Conservation (phyloP, 495 filamentous ascomycete species). For the Xylaria longipes region DNA sequence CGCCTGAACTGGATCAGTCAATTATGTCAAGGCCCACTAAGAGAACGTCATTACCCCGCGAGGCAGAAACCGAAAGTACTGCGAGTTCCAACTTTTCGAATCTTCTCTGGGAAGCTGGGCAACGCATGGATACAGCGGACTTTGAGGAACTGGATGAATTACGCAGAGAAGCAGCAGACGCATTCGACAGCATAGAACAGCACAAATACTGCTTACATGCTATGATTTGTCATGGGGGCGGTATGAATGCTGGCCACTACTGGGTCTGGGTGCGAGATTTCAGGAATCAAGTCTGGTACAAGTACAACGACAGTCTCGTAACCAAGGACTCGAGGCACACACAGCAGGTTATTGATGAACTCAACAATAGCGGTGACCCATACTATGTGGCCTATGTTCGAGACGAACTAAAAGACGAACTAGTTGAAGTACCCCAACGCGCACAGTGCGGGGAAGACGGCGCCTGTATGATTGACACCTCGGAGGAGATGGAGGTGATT, state of each 20-base stretch:
- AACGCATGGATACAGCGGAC: slow-evolving; percentile 24
- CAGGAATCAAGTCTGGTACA: slow-evolving; percentile 78
- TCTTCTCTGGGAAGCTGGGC: slow-evolving; percentile 24
- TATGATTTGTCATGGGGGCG: slow-evolving; percentile 86
- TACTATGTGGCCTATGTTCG: slow-evolving; percentile 90
- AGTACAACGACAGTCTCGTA: slow-evolving; percentile 90
- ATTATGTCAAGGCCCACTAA: not conserved
- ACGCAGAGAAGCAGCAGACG: slow-evolving; percentile 43
- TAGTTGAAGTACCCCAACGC: slow-evolving; percentile 62
- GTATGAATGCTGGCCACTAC: slow-evolving; percentile 78
- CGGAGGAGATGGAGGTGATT: slow-evolving; percentile 22
- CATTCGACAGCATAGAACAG: slow-evolving; percentile 55
- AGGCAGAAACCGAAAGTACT: not conserved
- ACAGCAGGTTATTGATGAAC: slow-evolving; percentile 68
- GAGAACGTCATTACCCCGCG: not conserved
- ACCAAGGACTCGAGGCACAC: slow-evolving; percentile 60
- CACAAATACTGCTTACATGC: slow-evolving; percentile 86
- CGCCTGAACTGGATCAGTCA: slow-evolving; percentile 1
- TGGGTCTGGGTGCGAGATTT: slow-evolving; percentile 98
- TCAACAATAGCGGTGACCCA: slow-evolving; percentile 70
- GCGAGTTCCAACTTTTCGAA: slow-evolving; percentile 18
- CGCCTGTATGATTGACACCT: not conserved
- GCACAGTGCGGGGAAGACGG: slow-evolving; percentile 7
- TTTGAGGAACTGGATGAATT: slow-evolving; percentile 20
- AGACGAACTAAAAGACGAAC: slow-evolving; percentile 62